A percentile compares a stretch with the other conserved stretches of the same genome.
Evolutionary conservation across 2,329 filamentous ascomycete species (phyloP).

Genomic region (Coniochaeta hoffmannii): DNA sequence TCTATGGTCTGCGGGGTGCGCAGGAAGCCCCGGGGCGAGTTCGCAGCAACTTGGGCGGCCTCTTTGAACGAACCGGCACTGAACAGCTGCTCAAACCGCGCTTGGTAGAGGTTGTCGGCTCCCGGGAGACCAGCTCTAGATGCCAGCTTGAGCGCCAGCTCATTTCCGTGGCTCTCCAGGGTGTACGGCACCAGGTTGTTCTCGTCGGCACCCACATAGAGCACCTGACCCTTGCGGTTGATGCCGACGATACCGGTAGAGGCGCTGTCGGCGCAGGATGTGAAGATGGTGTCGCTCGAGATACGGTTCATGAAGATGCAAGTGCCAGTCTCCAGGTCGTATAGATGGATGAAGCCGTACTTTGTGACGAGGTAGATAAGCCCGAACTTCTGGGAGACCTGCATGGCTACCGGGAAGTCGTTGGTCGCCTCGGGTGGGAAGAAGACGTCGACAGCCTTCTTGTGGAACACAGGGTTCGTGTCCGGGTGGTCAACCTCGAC

Average conservation of each 20-base stretch:
- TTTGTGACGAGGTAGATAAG: conserved; percentile 97
- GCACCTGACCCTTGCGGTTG: conserved; percentile 94
- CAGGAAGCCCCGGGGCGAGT: conserved; percentile 91
- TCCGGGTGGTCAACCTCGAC: conserved; percentile 94
- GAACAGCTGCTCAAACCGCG: conserved; percentile 88
- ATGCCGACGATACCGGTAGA: conserved; percentile 88
- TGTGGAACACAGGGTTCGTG: conserved; percentile 80
- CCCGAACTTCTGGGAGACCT: conserved; percentile 93
- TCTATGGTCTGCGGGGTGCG: conserved; percentile 94
- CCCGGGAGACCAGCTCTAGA: conserved; percentile 89
- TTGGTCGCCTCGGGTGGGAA: conserved; percentile 93
- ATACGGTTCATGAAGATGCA: conserved; percentile 99
- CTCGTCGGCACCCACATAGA: conserved; percentile 91
- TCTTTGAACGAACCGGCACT: conserved; percentile 72
- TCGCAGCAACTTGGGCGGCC: conserved; percentile 92
- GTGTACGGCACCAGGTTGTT: conserved; percentile 87
- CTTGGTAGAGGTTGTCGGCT: conserved; percentile 85
- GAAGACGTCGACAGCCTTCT: conserved; percentile 96
- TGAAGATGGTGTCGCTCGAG: conserved; percentile 98
- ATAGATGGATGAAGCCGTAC: conserved; percentile 97
- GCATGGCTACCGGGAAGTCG: conserved; percentile 97
- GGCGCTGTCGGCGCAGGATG: conserved; percentile 74
- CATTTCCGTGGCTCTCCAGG: conserved; percentile 90
- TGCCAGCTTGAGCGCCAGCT: conserved; percentile 92
- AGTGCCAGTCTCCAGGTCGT: conserved; percentile 90